Evolutionary conservation across 176 grass and related monocot species (phyloP).

Genomic region (Eleusine coracana): DNA sequence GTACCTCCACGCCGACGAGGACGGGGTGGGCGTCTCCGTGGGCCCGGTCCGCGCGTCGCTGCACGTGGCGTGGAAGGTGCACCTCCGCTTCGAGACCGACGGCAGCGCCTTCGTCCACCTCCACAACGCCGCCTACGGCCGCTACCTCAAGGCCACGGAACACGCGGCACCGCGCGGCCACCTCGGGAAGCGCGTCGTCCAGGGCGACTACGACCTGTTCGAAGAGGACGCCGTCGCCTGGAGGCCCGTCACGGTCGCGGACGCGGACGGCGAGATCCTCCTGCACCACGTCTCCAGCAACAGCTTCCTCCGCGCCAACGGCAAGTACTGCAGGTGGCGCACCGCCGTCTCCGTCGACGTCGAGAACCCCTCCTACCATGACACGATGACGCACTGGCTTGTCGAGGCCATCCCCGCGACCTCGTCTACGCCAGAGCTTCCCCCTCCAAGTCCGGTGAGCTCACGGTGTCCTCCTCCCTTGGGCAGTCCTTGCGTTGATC

Average conservation of each 20-base stretch:
- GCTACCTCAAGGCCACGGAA: background rate
- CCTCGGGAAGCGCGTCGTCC: background rate
- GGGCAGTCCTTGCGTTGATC: background rate
- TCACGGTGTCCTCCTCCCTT: background rate
- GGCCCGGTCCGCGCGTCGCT: background rate
- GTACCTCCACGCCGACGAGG: background rate
- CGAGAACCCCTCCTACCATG: background rate
- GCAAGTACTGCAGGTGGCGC: background rate
- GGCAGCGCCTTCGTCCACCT: background rate
- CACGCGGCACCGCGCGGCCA: background rate
- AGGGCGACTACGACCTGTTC: background rate
- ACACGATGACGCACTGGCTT: background rate
- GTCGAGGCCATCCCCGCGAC: background rate
- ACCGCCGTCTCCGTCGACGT: background rate
- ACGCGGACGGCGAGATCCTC: background rate
- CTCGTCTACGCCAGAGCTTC: background rate
- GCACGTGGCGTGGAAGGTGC: background rate
- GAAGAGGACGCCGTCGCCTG: background rate
- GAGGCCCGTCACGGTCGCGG: background rate
- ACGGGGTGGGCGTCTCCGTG: background rate
- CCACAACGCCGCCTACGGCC: background rate
- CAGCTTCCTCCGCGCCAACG: background rate
- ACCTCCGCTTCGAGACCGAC: background rate
- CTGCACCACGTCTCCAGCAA: background rate
- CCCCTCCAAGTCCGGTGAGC: background rate